phyloP scores from a whole-genome alignment of 768 basidiomycete genomes.

The Mycena vulgaris region DNA sequence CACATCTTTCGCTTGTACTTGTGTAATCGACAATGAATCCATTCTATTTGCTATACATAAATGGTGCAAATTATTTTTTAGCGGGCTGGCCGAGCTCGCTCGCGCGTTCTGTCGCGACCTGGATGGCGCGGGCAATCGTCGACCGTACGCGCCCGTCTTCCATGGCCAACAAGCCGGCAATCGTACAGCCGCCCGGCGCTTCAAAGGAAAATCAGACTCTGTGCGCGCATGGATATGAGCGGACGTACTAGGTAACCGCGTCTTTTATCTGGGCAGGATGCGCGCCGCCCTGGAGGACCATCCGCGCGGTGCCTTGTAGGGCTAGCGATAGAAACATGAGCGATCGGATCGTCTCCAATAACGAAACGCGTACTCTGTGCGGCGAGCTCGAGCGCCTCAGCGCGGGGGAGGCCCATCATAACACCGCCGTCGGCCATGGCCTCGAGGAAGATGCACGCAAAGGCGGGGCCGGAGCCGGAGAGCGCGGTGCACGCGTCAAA shows the following conservation, averaged over 20 bases:
- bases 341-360: too few species aligned
- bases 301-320: constrained; percentile 95
- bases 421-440: constrained; percentile 99
- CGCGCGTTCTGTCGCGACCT: constrained; percentile 92
- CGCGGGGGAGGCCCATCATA: constrained; percentile 98
- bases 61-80: constrained; percentile 58
- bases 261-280: constrained; percentile 99
- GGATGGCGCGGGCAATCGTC: constrained; percentile 95
- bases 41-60: too few species aligned
- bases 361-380: constrained; percentile 98
- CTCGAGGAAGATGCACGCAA: constrained; percentile 96
- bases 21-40: background rate
- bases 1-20: constrained; percentile 35
- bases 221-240: background rate
- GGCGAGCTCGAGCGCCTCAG: constrained; percentile 94
- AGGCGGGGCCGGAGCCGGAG: constrained; percentile 96
- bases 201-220: background rate
- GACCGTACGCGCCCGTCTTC: constrained; percentile 96
- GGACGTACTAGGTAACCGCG: constrained; percentile 91
- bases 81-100: constrained; percentile 84
- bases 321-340: constrained; percentile 63
- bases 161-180: constrained; percentile 94
- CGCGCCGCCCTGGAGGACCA: constrained; percentile 89
- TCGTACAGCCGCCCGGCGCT: constrained; percentile 99
- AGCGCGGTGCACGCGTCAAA: constrained; percentile 99